A percentile compares a stretch with the other conserved stretches of the same genome.
phyloP scores from a whole-genome alignment of 1,139 yeast species.

The Taphrina populina region DNA sequence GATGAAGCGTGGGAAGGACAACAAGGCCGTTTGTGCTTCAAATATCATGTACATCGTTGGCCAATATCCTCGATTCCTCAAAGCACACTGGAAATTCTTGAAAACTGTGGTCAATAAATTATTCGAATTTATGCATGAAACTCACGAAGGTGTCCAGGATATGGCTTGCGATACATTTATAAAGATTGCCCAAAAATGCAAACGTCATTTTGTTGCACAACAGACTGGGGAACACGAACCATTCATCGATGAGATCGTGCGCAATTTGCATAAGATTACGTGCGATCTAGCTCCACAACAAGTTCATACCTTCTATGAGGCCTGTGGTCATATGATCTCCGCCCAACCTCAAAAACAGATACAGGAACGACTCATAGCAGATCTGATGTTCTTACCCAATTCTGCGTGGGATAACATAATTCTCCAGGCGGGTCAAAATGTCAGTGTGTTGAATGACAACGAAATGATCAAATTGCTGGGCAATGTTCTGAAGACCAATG shows the following conservation, averaged over 20 bases:
- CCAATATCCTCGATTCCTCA: slow-evolving; percentile 93
- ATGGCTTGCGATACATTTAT: slow-evolving; percentile 99
- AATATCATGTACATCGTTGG: slow-evolving; percentile 99
- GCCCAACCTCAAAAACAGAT: slow-evolving; percentile 69
- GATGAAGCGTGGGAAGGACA: slow-evolving; percentile 94
- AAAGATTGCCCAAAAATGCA: slow-evolving; percentile 91
- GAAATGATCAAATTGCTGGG: slow-evolving; percentile 92
- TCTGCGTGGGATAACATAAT: slow-evolving; percentile 80
- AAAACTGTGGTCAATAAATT: slow-evolving; percentile 93
- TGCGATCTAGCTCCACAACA: slow-evolving; percentile 95
- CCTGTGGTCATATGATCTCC: slow-evolving; percentile 89
- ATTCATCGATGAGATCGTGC: slow-evolving; percentile 83
- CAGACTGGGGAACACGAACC: slow-evolving; percentile 90
- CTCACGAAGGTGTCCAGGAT: slow-evolving; percentile 93
- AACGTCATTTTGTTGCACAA: slow-evolving; percentile 85
- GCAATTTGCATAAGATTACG: slow-evolving; percentile 78
- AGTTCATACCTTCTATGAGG: slow-evolving; percentile 95
- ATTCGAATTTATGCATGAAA: slow-evolving; percentile 98
- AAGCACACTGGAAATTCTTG: slow-evolving; percentile 96
- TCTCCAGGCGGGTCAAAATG: slow-evolving; percentile 82
- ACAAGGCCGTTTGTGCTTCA: slow-evolving; percentile 98
- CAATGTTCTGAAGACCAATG: slow-evolving; percentile 89
- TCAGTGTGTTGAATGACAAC: slow-evolving; percentile 74
- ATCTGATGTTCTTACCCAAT: slow-evolving; percentile 86
- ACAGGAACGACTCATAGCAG: slow-evolving; percentile 70